These are phyloP conservation scores for Leccinellum rugosiceps DNA, from an alignment of 768 basidiomycete species.

Conservation along the genomic window DNA sequence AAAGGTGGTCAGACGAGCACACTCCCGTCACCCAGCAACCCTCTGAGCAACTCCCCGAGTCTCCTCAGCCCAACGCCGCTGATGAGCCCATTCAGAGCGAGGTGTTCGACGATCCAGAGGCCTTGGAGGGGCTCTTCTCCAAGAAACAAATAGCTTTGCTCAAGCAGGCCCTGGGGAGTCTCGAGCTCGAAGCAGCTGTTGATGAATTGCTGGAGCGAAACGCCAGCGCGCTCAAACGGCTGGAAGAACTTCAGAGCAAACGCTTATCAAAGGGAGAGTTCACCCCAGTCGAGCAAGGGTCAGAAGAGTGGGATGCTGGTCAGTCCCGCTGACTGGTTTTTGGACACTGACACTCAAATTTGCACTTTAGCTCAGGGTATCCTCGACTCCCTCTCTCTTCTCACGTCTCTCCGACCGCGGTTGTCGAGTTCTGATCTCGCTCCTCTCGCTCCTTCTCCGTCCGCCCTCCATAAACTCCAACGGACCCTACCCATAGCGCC, in stretches of 20 bases:
- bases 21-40: slow-evolving; percentile 1
- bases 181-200: slow-evolving; percentile 68
- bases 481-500: slow-evolving; percentile 61
- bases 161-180: slow-evolving; percentile 55
- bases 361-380: slow-evolving; percentile 64
- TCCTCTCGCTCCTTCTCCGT: slow-evolving; percentile 59
- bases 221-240: slow-evolving; percentile 54
- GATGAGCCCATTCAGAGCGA: slow-evolving; percentile 6
- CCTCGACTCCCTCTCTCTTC: slow-evolving; percentile 60
- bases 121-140: slow-evolving; percentile 54
- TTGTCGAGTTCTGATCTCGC: slow-evolving; percentile 37
- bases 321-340: slow-evolving; percentile 23
- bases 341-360: slow-evolving; percentile 10
- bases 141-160: slow-evolving; percentile 53
- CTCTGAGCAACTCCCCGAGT: neutral
- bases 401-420: slow-evolving; percentile 72
- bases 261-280: slow-evolving; percentile 50
- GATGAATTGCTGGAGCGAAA: slow-evolving; percentile 68
- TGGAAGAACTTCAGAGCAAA: slow-evolving; percentile 62
- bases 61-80: slow-evolving; percentile 11
- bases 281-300: slow-evolving; percentile 55
- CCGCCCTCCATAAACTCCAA: slow-evolving; percentile 68
- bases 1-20: slow-evolving; percentile 26
- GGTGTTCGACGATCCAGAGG: slow-evolving; percentile 34
- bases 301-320: slow-evolving; percentile 86